A percentile compares a stretch with the other conserved stretches of the same genome.
Evolutionary conservation across 148 eudicot species (phyloP).

Genomic region (Rhododendron molle): DNA sequence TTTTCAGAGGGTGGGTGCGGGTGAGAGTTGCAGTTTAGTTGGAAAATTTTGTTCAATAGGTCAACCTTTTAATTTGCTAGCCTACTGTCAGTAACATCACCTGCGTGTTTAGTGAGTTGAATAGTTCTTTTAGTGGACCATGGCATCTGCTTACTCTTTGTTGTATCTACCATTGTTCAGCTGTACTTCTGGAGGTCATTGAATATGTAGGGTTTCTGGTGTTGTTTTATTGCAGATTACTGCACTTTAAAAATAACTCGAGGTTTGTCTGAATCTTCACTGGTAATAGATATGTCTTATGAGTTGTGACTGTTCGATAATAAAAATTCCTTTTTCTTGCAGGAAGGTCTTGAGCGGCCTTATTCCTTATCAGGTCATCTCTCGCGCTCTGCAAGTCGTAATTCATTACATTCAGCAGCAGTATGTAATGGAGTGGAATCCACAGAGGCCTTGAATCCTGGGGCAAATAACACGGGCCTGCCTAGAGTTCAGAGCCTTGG

Average conservation of each 20-base stretch:
- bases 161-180: not conserved
- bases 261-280: not conserved
- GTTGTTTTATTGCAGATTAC: not conserved
- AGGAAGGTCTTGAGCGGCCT: constrained; percentile 53
- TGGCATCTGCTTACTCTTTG: not conserved
- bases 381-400: constrained; percentile 34
- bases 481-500: constrained; percentile 28
- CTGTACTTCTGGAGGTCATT: not conserved
- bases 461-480: constrained; percentile 10
- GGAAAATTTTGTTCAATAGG: not conserved
- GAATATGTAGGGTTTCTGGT: not conserved
- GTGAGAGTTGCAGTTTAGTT: not conserved
- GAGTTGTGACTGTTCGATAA: not conserved
- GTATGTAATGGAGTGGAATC: constrained; percentile 21
- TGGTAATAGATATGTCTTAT: not conserved
- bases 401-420: constrained; percentile 26
- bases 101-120: not conserved
- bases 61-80: not conserved
- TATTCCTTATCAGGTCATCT: constrained; percentile 24
- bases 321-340: constrained; percentile 8
- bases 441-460: constrained; percentile 17
- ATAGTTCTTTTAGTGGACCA: not conserved
- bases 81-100: not conserved
- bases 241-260: not conserved
- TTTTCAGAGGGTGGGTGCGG: not conserved